A percentile compares a stretch with the other conserved stretches of the same genome.
Conservation (phyloP, 1,139 yeast species). For the Geotrichum reessii region DNA sequence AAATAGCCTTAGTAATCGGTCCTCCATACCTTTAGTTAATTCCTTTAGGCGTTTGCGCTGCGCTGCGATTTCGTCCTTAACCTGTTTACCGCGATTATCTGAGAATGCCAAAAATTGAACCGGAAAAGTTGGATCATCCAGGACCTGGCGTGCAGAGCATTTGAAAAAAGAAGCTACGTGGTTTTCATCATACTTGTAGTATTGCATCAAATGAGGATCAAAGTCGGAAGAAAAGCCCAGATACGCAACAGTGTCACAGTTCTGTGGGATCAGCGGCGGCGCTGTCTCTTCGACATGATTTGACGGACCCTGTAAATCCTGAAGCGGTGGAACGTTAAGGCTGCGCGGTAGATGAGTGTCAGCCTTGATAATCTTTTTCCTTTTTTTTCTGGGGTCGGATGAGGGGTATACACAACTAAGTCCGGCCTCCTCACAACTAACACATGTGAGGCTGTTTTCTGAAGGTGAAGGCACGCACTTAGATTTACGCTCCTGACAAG, state of each 20-base stretch:
- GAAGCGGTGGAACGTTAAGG: constrained; percentile 14
- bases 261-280: constrained; percentile 15
- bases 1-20: constrained; percentile 34
- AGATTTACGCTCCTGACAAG: constrained; percentile 9
- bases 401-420: not conserved
- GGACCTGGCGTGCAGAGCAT: constrained; percentile 31
- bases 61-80: constrained; percentile 21
- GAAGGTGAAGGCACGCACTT: constrained; percentile 4
- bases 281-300: constrained; percentile 10
- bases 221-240: constrained; percentile 36
- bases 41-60: constrained; percentile 26
- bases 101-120: constrained; percentile 30
- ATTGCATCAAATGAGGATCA: constrained; percentile 35
- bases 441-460: not conserved
- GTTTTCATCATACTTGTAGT: constrained; percentile 27
- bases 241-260: constrained; percentile 17
- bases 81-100: constrained; percentile 22
- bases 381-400: constrained; percentile 2
- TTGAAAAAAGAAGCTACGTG: constrained; percentile 32
- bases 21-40: constrained; percentile 28
- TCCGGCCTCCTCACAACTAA: constrained; percentile 1
- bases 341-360: not conserved
- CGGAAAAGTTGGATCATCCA: constrained; percentile 27
- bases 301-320: constrained; percentile 9
- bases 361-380: constrained; percentile 1